These are phyloP conservation scores for Eucalyptus regnans DNA, from an alignment of 345 rosid genomes.

Conservation along the genomic window DNA sequence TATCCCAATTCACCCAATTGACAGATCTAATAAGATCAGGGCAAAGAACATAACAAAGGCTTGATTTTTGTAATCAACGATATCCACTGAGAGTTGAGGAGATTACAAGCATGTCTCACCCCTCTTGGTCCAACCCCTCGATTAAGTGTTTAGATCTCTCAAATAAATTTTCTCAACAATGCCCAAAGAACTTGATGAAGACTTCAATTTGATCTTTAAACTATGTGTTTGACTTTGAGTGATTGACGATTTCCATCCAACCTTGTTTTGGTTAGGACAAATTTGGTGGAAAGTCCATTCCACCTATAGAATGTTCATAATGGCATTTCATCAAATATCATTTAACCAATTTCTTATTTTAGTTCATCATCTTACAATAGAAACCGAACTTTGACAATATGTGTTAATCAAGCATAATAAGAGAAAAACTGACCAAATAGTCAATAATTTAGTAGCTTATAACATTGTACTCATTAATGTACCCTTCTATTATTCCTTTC, in stretches of 20 bases:
- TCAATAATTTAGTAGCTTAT: neutral
- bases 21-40: fast-evolving
- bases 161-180: neutral
- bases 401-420: neutral
- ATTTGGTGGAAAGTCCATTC: neutral
- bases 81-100: neutral
- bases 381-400: neutral
- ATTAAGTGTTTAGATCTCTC: neutral
- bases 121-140: neutral
- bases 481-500: neutral
- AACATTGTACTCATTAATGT: neutral
- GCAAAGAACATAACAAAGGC: neutral
- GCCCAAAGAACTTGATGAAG: neutral
- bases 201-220: neutral
- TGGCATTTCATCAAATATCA: neutral
- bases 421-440: neutral
- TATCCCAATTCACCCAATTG: too few relatives aligned
- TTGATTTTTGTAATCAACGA: neutral
- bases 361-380: neutral
- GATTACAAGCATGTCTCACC: neutral
- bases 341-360: too few relatives aligned
- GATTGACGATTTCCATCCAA: neutral
- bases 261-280: neutral
- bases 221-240: neutral
- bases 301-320: neutral